These are phyloP conservation scores for Eimeria necatrix DNA, from an alignment of 169 alveolate genomes.

Conservation along the genomic window DNA sequence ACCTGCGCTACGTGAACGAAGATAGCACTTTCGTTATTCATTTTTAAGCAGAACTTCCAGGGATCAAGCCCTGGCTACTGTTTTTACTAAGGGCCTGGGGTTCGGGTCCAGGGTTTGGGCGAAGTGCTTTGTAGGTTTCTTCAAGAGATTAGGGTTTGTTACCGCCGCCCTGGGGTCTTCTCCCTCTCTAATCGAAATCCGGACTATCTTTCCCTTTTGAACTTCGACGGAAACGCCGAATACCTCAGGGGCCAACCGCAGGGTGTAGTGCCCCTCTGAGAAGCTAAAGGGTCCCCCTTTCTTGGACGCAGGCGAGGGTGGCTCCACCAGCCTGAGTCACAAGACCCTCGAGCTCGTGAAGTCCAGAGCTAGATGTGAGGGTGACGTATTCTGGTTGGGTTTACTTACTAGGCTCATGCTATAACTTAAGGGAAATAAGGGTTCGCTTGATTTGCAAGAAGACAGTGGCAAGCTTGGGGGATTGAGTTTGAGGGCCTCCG, in stretches of 20 bases:
- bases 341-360: neutral
- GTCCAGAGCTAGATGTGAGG: too few relatives aligned
- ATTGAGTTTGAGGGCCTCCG: too few relatives aligned
- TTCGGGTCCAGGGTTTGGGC: neutral
- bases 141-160: neutral
- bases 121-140: neutral
- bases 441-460: neutral
- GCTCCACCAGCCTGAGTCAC: conserved; percentile 4
- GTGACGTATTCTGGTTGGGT: neutral
- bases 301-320: conserved; percentile 6
- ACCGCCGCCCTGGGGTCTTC: conserved; percentile 79
- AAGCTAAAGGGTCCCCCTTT: conserved; percentile 68
- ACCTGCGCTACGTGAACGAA: neutral
- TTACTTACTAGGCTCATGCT: too few relatives aligned
- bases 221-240: conserved; percentile 74
- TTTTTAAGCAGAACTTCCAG: too few relatives aligned
- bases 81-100: neutral
- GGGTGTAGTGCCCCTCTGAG: conserved; percentile 76
- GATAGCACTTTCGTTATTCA: neutral
- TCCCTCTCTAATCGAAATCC: conserved; percentile 77
- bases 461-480: too few relatives aligned
- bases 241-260: conserved; percentile 78
- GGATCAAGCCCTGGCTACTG: too few relatives aligned
- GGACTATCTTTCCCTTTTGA: conserved; percentile 59
- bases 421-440: neutral